Evolutionary conservation across 169 alveolate genomes (phyloP), one percentile per base, ranked within the genome.

Genomic region (Toxoplasma gondii): DNA sequence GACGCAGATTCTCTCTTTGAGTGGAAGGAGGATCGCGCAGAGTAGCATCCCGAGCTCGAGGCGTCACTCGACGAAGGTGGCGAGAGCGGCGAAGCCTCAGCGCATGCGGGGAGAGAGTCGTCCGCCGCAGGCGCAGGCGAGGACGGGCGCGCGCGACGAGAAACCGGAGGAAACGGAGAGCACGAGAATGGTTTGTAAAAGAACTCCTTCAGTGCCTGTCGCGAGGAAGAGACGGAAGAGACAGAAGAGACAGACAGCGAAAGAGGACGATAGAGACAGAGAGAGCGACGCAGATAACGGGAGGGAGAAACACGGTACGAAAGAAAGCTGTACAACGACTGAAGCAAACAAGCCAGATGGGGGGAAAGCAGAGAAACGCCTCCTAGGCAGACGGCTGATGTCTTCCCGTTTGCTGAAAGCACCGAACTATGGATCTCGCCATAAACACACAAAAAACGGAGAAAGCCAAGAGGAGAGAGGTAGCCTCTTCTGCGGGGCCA

Each of bases 201-300:
- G 45, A 78, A 78, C 86, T 78, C 86, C 86, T 78, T 78, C 86
- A 78, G 44, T 24, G 86, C 86, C 86, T 78, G 86, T 29, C 34
- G 38, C 5, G 17, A 69, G 38, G 17, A 22, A 69, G 10, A 17
- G 19, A 34, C 82, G 17, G 58, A 49, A 12, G 58, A 49, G 58
- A 49, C 58, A 12, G 58, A 49, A 49, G n/a, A n/a, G n/a, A n/a
- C n/a, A n/a, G n/a, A n/a, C n/a, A n/a, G n/a, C n/a, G n/a, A n/a
- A n/a, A n/a, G 58, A 49, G 22, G 58, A 49, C 58, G 58, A 4
- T 16, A 64, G 74, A 64, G 31, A 19, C 9, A 64, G 74, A 64
- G 74, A 64, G n/a, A 64, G 67, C 67, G 27, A 19, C 67, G 19
- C 67, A 53, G 19, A 9, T 9, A 53, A 19, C 27, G 67, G 67